These are phyloP conservation scores for Aureobasidium sp. DNA, from an alignment of 2,329 filamentous ascomycete genomes.

Conservation along the genomic window DNA sequence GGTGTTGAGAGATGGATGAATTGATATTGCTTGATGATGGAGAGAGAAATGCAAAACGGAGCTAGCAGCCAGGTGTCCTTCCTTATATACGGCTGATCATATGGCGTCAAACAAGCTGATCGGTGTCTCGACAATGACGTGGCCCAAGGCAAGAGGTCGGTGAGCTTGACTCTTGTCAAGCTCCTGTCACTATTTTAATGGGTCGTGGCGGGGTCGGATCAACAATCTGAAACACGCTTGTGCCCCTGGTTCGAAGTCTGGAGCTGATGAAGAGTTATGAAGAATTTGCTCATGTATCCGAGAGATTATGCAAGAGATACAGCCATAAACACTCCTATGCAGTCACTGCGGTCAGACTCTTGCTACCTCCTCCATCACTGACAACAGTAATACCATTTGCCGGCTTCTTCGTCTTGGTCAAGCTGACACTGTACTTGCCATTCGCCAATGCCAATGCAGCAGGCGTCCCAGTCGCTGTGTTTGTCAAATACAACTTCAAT, in stretches of 20 bases:
- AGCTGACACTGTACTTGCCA: conserved; percentile 26
- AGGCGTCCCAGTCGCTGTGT: conserved; percentile 19
- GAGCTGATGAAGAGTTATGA: background rate
- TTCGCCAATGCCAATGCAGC: conserved; percentile 20
- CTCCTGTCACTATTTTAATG: background rate
- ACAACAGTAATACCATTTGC: conserved; percentile 18
- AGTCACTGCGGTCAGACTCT: background rate
- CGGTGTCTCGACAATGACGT: background rate
- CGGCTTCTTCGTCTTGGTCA: conserved; percentile 24
- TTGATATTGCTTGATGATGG: background rate
- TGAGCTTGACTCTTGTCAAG: conserved; percentile 21
- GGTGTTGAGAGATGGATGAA: background rate
- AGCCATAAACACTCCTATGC: background rate
- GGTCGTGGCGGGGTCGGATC: background rate
- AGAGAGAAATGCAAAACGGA: too few species aligned
- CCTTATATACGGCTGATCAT: background rate
- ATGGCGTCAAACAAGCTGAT: background rate
- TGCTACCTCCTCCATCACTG: conserved; percentile 14
- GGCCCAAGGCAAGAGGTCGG: background rate
- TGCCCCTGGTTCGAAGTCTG: background rate
- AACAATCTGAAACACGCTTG: conserved; percentile 1
- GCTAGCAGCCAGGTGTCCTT: background rate
- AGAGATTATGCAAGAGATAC: background rate
- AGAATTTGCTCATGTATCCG: background rate
- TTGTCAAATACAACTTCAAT: conserved; percentile 25